Percentiles rank a stretch among this genome's conserved stretches.
Evolutionary conservation across 495 filamentous ascomycete genomes (phyloP).

Genomic region (Neohortaea acidophila): DNA sequence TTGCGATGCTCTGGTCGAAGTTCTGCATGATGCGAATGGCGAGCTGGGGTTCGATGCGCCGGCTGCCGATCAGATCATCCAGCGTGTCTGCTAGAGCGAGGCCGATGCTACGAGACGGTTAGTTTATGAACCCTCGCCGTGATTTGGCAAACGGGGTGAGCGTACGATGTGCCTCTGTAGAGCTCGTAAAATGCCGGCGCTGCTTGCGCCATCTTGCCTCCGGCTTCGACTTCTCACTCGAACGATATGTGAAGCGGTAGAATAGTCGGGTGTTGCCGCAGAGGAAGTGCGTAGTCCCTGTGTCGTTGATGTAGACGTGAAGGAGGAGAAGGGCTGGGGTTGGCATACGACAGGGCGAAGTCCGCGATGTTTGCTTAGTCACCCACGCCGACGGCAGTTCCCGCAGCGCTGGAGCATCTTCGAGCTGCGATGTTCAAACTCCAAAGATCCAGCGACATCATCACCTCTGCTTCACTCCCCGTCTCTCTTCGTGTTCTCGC

Average conservation of each 20-base stretch:
- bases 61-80: slow-evolving; percentile 83
- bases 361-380: no score
- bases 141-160: slow-evolving; percentile 1
- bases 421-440: neutral
- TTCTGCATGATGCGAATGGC: slow-evolving; percentile 93
- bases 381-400: no score
- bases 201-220: slow-evolving; percentile 21
- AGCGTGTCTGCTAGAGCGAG: slow-evolving; percentile 86
- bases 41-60: slow-evolving; percentile 89
- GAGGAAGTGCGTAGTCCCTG: no score
- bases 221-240: no score
- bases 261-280: no score
- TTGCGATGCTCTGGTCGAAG: slow-evolving; percentile 80
- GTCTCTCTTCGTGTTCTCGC: slow-evolving; percentile 3
- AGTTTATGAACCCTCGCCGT: neutral
- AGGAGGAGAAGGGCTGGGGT: no score
- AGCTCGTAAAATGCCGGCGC: slow-evolving; percentile 65
- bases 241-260: no score
- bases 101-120: slow-evolving; percentile 54
- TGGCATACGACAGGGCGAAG: no score
- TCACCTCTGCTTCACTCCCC: slow-evolving; percentile 5
- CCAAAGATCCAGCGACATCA: neutral
- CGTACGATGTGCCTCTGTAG: slow-evolving; percentile 35
- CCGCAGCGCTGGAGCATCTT: neutral
- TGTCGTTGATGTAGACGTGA: no score